A percentile compares a stretch with the other conserved stretches of the same genome.
These are phyloP conservation scores for Aspergillus japonicus DNA, from an alignment of 2,329 filamentous ascomycete species.

Conservation along the genomic window DNA sequence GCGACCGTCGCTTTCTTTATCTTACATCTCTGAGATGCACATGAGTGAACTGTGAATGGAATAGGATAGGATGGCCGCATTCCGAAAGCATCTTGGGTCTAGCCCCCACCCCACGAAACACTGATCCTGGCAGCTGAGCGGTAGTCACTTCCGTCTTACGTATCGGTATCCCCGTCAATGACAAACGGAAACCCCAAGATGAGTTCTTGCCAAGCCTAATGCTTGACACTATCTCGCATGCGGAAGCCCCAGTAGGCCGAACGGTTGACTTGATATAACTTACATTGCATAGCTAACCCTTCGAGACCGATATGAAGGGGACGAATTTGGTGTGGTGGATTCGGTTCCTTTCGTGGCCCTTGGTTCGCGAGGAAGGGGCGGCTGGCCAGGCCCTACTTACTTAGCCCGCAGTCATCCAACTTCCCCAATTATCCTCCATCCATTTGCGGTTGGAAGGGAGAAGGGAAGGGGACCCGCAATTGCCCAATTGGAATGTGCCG, in stretches of 20 bases:
- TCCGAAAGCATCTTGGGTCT: neutral
- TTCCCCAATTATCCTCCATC: neutral
- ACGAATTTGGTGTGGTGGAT: neutral
- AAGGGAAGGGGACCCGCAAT: neutral
- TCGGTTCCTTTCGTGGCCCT: conserved; percentile 2
- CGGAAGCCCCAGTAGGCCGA: neutral
- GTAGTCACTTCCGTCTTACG: neutral
- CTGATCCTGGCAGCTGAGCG: neutral
- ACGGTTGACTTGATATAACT: neutral
- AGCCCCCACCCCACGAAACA: neutral
- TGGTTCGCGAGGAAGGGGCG: neutral
- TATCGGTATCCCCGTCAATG: neutral
- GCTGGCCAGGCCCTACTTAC: neutral
- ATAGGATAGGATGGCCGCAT: neutral
- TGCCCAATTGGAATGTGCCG: neutral
- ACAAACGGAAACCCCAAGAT: neutral
- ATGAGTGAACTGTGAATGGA: too few relatives aligned
- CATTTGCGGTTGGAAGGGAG: neutral
- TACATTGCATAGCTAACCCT: too few relatives aligned
- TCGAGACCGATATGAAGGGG: too few relatives aligned
- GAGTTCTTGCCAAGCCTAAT: neutral
- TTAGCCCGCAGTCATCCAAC: neutral
- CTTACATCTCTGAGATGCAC: too few relatives aligned
- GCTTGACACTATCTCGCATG: neutral
- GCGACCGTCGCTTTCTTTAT: too few relatives aligned